Conservation (phyloP, 441 rosid genomes). For the Euphorbia celastroides region DNA sequence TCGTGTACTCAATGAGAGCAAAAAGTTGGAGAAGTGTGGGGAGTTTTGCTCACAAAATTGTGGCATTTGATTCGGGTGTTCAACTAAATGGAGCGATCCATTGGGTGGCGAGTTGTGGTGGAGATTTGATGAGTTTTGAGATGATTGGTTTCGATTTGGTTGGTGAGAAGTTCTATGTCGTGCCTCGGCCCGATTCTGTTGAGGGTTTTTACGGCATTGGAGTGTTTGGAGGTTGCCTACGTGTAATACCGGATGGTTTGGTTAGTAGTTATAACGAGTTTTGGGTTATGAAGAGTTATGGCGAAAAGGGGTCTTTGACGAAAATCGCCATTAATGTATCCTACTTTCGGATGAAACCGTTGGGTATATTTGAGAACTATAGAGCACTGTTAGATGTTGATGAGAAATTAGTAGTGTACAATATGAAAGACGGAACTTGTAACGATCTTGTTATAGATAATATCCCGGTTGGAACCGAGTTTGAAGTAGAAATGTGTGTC, state of each 20-base stretch:
- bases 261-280: conserved; percentile 28
- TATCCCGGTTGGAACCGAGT: conserved; percentile 27
- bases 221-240: conserved; percentile 27
- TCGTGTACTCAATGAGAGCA: conserved; percentile 36
- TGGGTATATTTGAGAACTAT: conserved; percentile 21
- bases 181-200: conserved; percentile 4
- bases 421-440: conserved; percentile 16
- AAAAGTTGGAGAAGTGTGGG: conserved; percentile 31
- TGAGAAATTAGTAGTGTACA: conserved; percentile 37
- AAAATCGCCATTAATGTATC: conserved; percentile 24
- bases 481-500: conserved; percentile 33
- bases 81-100: conserved; percentile 36
- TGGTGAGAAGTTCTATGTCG: conserved; percentile 12
- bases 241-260: conserved; percentile 24
- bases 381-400: conserved; percentile 33
- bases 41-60: conserved; percentile 18
- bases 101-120: conserved; percentile 26
- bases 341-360: conserved; percentile 33
- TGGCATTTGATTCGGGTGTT: conserved; percentile 28
- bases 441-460: conserved; percentile 20
- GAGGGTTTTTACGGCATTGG: conserved; percentile 24
- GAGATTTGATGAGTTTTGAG: conserved; percentile 5
- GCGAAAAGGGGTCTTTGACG: conserved; percentile 32
- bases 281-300: conserved; percentile 39
- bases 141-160: conserved; percentile 33